phyloP scores from a whole-genome alignment of 768 basidiomycete genomes.

The Astraeus odoratus region DNA sequence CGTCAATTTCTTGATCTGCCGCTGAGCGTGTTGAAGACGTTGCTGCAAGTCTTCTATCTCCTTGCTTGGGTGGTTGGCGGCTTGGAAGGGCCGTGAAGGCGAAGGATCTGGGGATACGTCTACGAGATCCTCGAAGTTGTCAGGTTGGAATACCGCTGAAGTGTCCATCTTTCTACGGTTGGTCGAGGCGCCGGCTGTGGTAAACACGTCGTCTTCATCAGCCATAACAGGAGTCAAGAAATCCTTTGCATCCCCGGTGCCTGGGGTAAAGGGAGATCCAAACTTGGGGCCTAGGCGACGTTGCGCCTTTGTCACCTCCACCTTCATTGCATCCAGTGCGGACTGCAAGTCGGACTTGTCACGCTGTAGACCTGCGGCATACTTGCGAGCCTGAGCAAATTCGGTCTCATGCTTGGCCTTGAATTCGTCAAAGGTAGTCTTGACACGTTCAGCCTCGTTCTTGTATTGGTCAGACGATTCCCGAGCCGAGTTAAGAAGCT shows the following conservation, averaged over 20 bases:
- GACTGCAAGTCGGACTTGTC: constrained; percentile 92
- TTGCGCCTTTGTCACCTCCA: constrained; percentile 60
- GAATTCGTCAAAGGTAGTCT: constrained; percentile 57
- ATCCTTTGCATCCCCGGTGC: constrained; percentile 36
- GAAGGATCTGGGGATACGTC: constrained; percentile 61
- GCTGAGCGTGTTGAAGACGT: constrained; percentile 77
- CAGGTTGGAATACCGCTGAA: constrained; percentile 38
- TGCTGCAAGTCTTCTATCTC: constrained; percentile 81
- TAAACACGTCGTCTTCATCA: constrained; percentile 63
- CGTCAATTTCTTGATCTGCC: constrained; percentile 79
- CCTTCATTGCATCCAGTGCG: constrained; percentile 67
- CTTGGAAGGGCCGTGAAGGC: constrained; percentile 53
- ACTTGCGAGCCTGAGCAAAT: constrained; percentile 83
- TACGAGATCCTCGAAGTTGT: constrained; percentile 39
- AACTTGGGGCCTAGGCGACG: constrained; percentile 52
- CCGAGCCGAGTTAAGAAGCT: constrained; percentile 62
- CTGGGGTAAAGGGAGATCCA: constrained; percentile 70
- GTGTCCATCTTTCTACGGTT: constrained; percentile 54
- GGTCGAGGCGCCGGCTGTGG: constrained; percentile 52
- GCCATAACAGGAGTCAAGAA: constrained; percentile 52
- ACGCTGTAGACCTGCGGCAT: constrained; percentile 78
- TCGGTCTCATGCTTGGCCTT: constrained; percentile 93
- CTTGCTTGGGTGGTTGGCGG: constrained; percentile 68
- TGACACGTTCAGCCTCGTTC: constrained; percentile 73
- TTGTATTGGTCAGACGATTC: constrained; percentile 81